These are phyloP conservation scores for Linderina pennispora DNA, from an alignment of 192 early-diverging fungal genomes.

Conservation along the genomic window DNA sequence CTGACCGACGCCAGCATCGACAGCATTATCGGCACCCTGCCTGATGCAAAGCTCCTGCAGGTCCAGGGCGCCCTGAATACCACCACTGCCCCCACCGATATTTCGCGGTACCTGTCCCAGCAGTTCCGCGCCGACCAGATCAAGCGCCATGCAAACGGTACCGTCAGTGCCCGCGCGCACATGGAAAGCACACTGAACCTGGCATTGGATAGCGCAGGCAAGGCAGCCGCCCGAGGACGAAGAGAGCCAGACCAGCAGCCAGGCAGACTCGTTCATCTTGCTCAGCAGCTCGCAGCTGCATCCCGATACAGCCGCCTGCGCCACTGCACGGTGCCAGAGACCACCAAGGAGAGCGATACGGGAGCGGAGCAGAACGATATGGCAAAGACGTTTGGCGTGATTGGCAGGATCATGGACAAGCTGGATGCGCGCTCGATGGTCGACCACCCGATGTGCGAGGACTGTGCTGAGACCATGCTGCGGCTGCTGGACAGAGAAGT, in stretches of 20 bases:
- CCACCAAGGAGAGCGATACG: background rate
- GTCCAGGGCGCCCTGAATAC: background rate
- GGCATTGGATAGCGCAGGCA: no score
- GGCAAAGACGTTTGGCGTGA: conserved; percentile 22
- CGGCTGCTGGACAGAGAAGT: conserved; percentile 65
- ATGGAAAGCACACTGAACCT: no score
- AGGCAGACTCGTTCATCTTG: conserved; percentile 39
- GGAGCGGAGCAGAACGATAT: conserved; percentile 13
- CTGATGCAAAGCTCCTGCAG: conserved; percentile 7
- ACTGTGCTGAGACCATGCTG: conserved; percentile 78
- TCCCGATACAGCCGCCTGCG: background rate
- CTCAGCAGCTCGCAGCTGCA: conserved; percentile 39
- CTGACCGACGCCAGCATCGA: no score
- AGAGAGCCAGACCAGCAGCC: conserved; percentile 23
- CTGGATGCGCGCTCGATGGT: conserved; percentile 69
- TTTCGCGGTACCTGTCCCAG: conserved; percentile 27
- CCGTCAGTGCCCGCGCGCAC: background rate
- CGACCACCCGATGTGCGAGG: conserved; percentile 83
- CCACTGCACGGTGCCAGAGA: background rate
- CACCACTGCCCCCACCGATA: background rate
- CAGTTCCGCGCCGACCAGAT: conserved; percentile 29
- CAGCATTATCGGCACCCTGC: no score
- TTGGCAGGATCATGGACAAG: conserved; percentile 67
- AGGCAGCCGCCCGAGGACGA: no score
- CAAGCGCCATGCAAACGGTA: conserved; percentile 4